Evolutionary conservation across 2,329 filamentous ascomycete species (phyloP).

Genomic region (Aspergillus sp.): DNA sequence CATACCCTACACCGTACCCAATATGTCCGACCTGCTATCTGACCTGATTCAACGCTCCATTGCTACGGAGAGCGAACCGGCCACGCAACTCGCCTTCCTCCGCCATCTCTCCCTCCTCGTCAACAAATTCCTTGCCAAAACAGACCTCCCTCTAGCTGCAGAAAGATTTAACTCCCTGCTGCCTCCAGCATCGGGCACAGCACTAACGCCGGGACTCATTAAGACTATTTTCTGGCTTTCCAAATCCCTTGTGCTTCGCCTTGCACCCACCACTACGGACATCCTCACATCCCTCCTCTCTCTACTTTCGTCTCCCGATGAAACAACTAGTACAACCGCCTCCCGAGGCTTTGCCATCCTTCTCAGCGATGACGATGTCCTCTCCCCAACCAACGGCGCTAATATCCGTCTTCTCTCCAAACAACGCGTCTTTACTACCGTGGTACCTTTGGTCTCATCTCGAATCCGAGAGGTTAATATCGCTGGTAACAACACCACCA

Average conservation of each 20-base stretch:
- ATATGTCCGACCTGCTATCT: conserved; percentile 28
- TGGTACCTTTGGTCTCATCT: conserved; percentile 49
- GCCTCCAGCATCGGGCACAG: conserved; percentile 12
- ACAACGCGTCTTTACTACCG: conserved; percentile 54
- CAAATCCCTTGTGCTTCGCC: conserved; percentile 52
- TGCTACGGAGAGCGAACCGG: conserved; percentile 18
- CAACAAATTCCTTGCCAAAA: conserved; percentile 35
- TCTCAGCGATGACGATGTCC: conserved; percentile 52
- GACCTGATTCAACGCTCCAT: conserved; percentile 29
- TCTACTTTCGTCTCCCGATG: conserved; percentile 37
- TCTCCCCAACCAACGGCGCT: conserved; percentile 54
- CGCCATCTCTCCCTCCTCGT: conserved; percentile 35
- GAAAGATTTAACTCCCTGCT: conserved; percentile 27
- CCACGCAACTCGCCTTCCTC: conserved; percentile 34
- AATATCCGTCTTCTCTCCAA: conserved; percentile 54
- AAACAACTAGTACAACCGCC: conserved; percentile 42
- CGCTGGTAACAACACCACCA: conserved; percentile 24
- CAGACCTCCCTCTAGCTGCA: conserved; percentile 24
- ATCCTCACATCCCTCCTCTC: conserved; percentile 45
- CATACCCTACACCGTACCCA: conserved; percentile 24
- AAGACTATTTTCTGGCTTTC: conserved; percentile 52
- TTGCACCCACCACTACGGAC: conserved; percentile 40
- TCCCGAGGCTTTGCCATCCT: conserved; percentile 53
- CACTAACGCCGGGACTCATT: conserved; percentile 35
- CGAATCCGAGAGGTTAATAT: conserved; percentile 41